Conservation (phyloP, 2,329 filamentous ascomycete species). For the Cytospora chrysosperma region DNA sequence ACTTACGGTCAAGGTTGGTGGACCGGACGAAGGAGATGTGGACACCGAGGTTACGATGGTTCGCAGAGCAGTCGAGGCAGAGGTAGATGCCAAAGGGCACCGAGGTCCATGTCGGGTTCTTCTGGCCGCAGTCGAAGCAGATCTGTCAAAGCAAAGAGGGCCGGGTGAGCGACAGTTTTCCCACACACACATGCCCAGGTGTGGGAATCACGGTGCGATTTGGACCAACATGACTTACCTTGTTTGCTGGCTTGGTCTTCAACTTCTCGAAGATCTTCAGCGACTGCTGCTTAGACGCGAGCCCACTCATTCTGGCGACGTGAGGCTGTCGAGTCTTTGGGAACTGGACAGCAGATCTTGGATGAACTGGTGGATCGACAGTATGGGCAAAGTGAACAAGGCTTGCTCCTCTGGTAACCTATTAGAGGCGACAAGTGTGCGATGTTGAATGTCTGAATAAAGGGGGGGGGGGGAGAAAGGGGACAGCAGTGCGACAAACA, state of each 20-base stretch:
- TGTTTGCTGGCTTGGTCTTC: conserved; percentile 92
- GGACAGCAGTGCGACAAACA: conserved; percentile 24
- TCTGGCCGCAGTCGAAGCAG: conserved; percentile 97
- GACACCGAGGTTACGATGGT: conserved; percentile 95
- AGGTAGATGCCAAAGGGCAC: conserved; percentile 97
- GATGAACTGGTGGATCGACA: not conserved
- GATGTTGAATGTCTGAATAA: not conserved
- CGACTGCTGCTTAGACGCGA: conserved; percentile 90
- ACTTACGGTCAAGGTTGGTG: conserved; percentile 98
- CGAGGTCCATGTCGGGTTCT: conserved; percentile 98
- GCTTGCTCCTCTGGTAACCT: not conserved
- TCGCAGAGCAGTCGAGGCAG: conserved; percentile 94
- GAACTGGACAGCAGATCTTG: not conserved
- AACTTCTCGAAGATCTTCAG: conserved; percentile 97
- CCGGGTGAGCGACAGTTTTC: conserved; percentile 23
- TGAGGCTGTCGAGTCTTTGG: not conserved
- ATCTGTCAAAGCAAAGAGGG: conserved; percentile 53
- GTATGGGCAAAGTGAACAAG: not conserved
- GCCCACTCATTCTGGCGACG: conserved; percentile 53
- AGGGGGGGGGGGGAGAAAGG: conserved; percentile 21
- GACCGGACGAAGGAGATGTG: conserved; percentile 99
- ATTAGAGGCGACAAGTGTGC: conserved; percentile 5
- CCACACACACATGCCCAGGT: not conserved
- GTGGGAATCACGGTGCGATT: not conserved
- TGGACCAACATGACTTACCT: conserved; percentile 51